Base-by-base conservation (phyloP, 2,329 filamentous ascomycete species). In the Colletotrichum ledebouriae region DNA sequence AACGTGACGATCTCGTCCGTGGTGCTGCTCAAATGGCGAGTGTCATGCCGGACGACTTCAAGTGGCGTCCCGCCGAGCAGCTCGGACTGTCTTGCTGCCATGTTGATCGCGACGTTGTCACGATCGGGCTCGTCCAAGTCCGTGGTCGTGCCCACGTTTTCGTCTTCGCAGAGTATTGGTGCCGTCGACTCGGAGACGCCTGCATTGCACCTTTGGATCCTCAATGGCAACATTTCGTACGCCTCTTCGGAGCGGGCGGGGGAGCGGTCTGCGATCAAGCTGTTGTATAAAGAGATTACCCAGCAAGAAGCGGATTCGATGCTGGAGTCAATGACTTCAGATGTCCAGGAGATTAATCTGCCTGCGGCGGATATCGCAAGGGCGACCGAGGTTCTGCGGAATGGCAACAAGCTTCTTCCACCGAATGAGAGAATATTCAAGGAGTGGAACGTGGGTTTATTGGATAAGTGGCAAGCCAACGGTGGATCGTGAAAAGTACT, bases 391-490 rank as follows among this genome's bases (percentile, higher is more conserved):
- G 78, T 76, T 10, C 78, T 94, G 29, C 74, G 79, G 11, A 74
- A 73, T 7, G 89, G 85, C 71, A 86, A 83, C 41, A 47, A 70
- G 3, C 74, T 88, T 15, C 75, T 93, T 9, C 90, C 91, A 1
- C 75, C 72, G 0, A 80, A 80, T 9, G 87, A 90, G 67, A 82
- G 87, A 63, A 79, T 73, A 33, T 91, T 92, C 71, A 83, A 87
- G 74, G 86, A 85, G n/a, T 94, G 90, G 90, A 84, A 84, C 29
- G 88, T 93, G 5, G 90, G 89, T 2, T 75, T 93, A 17, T 74
- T 93, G 67, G 83, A 85, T 70, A 80, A 85, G 67, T 90, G 86
- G 78, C 77, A 81, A 42, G 46, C 13, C 6, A 10, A 29, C 49
- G 25, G 4, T 15, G 49, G n/a, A 10, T 33, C 49, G 34, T 53